These are phyloP conservation scores for Paraphoma sp. DNA, from an alignment of 2,329 filamentous ascomycete species.

Conservation along the genomic window DNA sequence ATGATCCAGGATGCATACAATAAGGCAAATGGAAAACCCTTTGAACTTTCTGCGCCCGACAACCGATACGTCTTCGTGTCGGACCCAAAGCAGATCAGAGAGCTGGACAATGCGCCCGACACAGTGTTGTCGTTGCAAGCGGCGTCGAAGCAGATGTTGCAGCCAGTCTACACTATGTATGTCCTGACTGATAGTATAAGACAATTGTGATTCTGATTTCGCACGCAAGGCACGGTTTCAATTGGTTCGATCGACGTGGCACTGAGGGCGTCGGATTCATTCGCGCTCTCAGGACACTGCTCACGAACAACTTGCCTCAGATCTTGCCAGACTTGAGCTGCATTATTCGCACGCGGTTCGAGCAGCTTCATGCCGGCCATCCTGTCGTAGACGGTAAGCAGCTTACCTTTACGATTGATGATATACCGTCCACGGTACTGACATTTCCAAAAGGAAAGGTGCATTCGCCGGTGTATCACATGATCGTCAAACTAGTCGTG, in stretches of 20 bases:
- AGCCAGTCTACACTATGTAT: constrained; percentile 17
- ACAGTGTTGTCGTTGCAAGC: constrained; percentile 21
- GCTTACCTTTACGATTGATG: background rate
- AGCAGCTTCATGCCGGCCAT: constrained; percentile 12
- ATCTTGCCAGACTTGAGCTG: constrained; percentile 20
- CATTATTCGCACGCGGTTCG: constrained; percentile 9
- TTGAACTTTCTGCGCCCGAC: constrained; percentile 19
- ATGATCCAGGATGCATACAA: constrained; percentile 19
- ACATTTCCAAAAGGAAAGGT: constrained; percentile 7
- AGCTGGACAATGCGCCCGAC: constrained; percentile 21
- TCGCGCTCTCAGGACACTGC: constrained; percentile 20
- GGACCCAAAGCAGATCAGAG: constrained; percentile 20
- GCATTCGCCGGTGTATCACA: constrained; percentile 15
- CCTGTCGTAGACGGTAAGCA: constrained; percentile 7
- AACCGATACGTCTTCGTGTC: constrained; percentile 21
- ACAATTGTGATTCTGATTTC: background rate
- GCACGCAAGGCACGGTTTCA: constrained; percentile 22
- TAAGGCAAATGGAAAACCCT: constrained; percentile 15
- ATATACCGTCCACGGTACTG: background rate
- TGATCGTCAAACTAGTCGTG: constrained; percentile 18
- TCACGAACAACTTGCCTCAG: constrained; percentile 27
- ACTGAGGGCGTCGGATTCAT: constrained; percentile 35
- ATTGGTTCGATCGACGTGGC: constrained; percentile 37
- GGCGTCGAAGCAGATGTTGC: constrained; percentile 22
- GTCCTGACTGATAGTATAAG: background rate